Evolutionary conservation across 1,139 yeast species (phyloP).

Genomic region (Yamadazyma taylorii): DNA sequence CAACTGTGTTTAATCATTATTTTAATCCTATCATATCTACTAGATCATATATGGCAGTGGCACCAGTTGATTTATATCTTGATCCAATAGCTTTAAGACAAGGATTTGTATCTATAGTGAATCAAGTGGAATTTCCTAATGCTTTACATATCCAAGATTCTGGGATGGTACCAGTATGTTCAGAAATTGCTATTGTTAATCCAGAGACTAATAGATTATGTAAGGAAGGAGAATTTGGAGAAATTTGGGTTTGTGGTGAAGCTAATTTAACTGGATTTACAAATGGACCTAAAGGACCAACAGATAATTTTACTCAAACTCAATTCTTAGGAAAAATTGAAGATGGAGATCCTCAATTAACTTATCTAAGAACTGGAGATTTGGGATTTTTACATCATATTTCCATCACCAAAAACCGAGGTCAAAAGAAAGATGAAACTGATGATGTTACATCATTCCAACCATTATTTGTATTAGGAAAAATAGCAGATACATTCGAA

Average conservation of each 20-base stretch:
- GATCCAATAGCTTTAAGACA: conserved; percentile 89
- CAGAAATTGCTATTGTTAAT: conserved; percentile 91
- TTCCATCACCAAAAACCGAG: conserved; percentile 40
- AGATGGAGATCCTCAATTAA: conserved; percentile 62
- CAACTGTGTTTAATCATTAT: conserved; percentile 74
- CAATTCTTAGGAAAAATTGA: conserved; percentile 58
- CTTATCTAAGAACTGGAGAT: conserved; percentile 88
- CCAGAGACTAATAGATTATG: conserved; percentile 85
- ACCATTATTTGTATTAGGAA: conserved; percentile 81
- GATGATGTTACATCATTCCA: conserved; percentile 51
- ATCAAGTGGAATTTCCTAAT: conserved; percentile 65
- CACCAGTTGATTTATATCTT: conserved; percentile 82
- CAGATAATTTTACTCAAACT: conserved; percentile 33
- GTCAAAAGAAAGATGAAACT: conserved; percentile 19
- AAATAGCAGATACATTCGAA: conserved; percentile 86
- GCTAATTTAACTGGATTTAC: conserved; percentile 70
- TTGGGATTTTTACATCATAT: conserved; percentile 87
- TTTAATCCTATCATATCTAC: conserved; percentile 85
- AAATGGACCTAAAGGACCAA: conserved; percentile 52
- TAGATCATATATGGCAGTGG: conserved; percentile 84
- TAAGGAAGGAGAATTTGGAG: conserved; percentile 93
- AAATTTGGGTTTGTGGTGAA: conserved; percentile 93
- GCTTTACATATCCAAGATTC: conserved; percentile 86
- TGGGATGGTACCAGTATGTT: conserved; percentile 94
- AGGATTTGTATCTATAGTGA: conserved; percentile 80